Evolutionary conservation across 73 alveolate genomes (phyloP).

Genomic region (Diophrys sp.): DNA sequence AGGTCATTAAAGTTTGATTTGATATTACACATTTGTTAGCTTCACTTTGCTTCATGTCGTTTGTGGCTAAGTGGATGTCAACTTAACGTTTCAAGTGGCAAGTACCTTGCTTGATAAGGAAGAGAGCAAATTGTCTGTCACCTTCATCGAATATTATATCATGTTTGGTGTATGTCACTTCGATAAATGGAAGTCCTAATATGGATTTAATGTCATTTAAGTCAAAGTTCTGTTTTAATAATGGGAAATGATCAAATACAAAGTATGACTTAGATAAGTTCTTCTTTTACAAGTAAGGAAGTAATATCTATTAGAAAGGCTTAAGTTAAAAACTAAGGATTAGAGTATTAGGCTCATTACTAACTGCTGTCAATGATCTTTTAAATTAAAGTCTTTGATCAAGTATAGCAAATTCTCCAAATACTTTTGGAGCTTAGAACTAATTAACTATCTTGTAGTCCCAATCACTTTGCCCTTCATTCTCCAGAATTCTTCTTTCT

Average conservation of each 20-base stretch:
- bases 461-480: not conserved
- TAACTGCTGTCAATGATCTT: not conserved
- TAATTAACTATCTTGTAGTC: not conserved
- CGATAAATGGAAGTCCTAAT: not conserved
- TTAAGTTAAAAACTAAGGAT: not conserved
- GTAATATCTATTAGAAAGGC: not conserved
- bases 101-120: not conserved
- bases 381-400: not conserved
- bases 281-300: not conserved
- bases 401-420: not conserved
- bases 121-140: not conserved
- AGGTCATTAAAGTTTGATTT: not conserved
- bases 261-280: not conserved
- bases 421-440: not conserved
- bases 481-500: not conserved
- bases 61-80: not conserved
- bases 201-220: not conserved
- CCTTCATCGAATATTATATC: not conserved
- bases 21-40: not conserved
- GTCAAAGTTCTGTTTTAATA: not conserved
- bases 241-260: not conserved
- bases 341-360: not conserved
- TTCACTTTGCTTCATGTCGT: not conserved
- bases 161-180: not conserved
- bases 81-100: not conserved